These are phyloP conservation scores for Vitellaria paradoxa DNA, from an alignment of 179 eudicot species.

Conservation along the genomic window DNA sequence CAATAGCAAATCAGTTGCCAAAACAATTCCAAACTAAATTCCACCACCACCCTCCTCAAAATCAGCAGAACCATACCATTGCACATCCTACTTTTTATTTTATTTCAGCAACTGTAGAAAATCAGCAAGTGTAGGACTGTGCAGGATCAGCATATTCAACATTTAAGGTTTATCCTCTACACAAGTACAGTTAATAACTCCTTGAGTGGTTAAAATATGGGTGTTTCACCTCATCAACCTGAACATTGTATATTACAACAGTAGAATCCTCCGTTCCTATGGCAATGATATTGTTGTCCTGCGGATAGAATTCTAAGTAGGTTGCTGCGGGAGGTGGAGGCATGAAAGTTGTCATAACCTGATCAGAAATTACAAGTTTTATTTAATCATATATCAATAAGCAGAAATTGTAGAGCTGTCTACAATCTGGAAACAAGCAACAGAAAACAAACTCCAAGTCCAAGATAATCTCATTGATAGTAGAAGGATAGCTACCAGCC, in stretches of 20 bases:
- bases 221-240: constrained; percentile 49
- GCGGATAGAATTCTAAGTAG: constrained; percentile 54
- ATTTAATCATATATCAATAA: not conserved
- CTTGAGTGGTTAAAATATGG: too few species aligned
- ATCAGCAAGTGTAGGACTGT: too few species aligned
- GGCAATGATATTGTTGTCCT: constrained; percentile 59
- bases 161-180: too few species aligned
- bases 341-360: constrained; percentile 70
- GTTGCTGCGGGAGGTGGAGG: constrained; percentile 67
- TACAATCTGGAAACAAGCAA: constrained; percentile 1
- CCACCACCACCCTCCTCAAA: not conserved
- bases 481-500: not conserved
- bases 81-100: too few species aligned
- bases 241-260: constrained; percentile 53
- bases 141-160: too few species aligned
- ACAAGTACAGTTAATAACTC: too few species aligned
- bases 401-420: not conserved
- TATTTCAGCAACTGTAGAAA: not conserved
- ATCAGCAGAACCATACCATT: too few species aligned
- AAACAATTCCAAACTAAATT: not conserved
- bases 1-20: not conserved
- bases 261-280: constrained; percentile 63
- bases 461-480: not conserved
- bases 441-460: not conserved
- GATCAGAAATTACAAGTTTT: constrained; percentile 18